Conservation (phyloP, 1,284 basidiomycete species). For the Sphagnurus paluster region DNA sequence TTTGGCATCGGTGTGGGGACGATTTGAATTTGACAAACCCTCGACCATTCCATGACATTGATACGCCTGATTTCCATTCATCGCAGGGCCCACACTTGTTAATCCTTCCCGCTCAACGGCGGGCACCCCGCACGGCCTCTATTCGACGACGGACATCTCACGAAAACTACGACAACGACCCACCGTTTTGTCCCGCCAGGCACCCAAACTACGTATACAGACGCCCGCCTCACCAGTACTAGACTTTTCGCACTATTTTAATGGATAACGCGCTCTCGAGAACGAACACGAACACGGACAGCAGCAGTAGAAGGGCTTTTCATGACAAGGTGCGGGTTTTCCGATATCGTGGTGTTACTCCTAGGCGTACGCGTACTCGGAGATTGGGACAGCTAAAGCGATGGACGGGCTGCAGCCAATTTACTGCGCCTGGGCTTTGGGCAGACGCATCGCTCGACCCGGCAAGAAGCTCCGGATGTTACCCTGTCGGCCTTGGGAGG, state of each 20-base stretch:
- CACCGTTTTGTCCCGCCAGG: slow-evolving; percentile 5
- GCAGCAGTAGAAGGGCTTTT: slow-evolving; percentile 3
- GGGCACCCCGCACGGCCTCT: background rate
- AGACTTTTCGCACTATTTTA: slow-evolving; percentile 3
- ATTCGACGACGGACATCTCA: slow-evolving; percentile 6
- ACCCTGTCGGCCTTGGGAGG: too few relatives aligned
- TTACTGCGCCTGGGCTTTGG: too few relatives aligned
- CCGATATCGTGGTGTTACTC: background rate
- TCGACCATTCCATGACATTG: slow-evolving; percentile 9
- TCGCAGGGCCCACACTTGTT: slow-evolving; percentile 3
- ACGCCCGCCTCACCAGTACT: slow-evolving; percentile 3
- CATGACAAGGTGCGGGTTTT: slow-evolving; percentile 15
- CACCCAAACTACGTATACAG: background rate
- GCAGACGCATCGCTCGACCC: too few relatives aligned
- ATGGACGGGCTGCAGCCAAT: background rate
- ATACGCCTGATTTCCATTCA: slow-evolving; percentile 10
- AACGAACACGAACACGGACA: slow-evolving; percentile 9
- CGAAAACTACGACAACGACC: slow-evolving; percentile 4
- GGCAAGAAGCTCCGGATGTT: too few relatives aligned
- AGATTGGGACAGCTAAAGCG: too few relatives aligned
- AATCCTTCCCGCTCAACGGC: slow-evolving; percentile 2
- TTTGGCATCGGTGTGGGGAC: background rate
- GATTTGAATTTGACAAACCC: background rate
- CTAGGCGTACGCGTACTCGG: background rate
- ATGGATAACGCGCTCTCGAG: slow-evolving; percentile 12